phyloP scores from a whole-genome alignment of 257 asterid genomes.

The Nicotiana noctiflora region DNA sequence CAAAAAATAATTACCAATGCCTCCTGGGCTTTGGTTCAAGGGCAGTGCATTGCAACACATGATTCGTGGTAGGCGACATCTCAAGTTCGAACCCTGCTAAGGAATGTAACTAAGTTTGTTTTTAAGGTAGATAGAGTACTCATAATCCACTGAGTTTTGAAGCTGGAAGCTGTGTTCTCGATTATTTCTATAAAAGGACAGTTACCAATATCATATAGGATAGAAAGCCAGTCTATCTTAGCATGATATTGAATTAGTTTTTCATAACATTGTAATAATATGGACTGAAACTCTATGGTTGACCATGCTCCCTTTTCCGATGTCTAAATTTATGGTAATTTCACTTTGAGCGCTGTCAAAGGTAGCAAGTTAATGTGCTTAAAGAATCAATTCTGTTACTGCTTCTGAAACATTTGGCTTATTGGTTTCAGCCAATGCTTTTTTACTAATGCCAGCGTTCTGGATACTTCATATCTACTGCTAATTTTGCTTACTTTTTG shows the following conservation, averaged over 20 bases:
- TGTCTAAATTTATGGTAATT: background rate
- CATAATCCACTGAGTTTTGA: background rate
- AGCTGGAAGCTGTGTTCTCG: background rate
- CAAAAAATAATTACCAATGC: background rate
- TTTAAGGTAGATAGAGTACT: background rate
- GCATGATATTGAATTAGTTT: background rate
- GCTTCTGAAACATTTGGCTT: background rate
- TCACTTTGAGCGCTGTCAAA: background rate
- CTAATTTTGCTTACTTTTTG: slow-evolving; percentile 19
- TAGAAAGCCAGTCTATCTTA: background rate
- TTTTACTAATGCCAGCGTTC: background rate
- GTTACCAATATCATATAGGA: background rate
- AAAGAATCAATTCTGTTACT: background rate
- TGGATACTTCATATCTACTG: background rate
- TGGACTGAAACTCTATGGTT: background rate
- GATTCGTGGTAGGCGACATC: background rate
- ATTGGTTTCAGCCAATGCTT: background rate
- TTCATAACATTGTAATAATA: background rate
- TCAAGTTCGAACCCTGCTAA: background rate
- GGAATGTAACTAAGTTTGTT: background rate
- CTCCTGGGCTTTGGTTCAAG: background rate
- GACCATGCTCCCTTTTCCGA: background rate
- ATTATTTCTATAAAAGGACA: background rate
- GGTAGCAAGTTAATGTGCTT: background rate
- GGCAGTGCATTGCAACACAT: background rate